Evolutionary conservation across 176 grass and related monocot species (phyloP).

Genomic region (Saccharum spontaneum): DNA sequence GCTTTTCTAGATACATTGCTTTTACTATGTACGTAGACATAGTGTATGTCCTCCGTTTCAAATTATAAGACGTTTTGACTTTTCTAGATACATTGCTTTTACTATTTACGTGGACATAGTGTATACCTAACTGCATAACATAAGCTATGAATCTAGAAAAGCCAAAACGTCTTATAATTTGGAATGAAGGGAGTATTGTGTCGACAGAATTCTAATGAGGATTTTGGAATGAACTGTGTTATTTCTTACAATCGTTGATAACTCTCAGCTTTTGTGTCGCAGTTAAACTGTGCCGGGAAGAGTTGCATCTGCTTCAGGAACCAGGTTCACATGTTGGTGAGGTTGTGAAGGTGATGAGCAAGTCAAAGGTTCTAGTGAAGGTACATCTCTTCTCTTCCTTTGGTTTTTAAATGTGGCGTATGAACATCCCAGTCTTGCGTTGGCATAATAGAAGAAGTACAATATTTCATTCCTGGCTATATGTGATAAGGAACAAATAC

Average conservation of each 20-base stretch:
- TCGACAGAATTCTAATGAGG: background rate
- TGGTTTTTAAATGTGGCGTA: background rate
- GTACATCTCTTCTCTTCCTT: conserved; percentile 32
- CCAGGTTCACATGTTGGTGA: conserved; percentile 89
- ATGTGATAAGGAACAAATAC: background rate
- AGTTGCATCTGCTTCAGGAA: conserved; percentile 79
- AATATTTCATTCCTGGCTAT: background rate
- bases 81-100: background rate
- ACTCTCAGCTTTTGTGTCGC: background rate
- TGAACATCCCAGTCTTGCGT: background rate
- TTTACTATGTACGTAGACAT: background rate
- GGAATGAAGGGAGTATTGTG: background rate
- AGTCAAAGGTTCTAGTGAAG: conserved; percentile 97
- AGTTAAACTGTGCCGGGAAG: conserved; percentile 78
- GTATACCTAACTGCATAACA: background rate
- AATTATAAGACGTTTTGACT: background rate
- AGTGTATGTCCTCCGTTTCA: background rate
- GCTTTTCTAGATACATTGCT: background rate
- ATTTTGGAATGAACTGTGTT: background rate
- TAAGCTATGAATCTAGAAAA: background rate
- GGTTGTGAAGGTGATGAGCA: conserved; percentile 97
- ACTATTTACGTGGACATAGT: background rate
- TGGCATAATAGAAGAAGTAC: background rate
- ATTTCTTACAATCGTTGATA: background rate
- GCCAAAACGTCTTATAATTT: background rate